Evolutionary conservation across 371 early-diverging fungal species (phyloP).

Genomic region (Mucor piriformis): DNA sequence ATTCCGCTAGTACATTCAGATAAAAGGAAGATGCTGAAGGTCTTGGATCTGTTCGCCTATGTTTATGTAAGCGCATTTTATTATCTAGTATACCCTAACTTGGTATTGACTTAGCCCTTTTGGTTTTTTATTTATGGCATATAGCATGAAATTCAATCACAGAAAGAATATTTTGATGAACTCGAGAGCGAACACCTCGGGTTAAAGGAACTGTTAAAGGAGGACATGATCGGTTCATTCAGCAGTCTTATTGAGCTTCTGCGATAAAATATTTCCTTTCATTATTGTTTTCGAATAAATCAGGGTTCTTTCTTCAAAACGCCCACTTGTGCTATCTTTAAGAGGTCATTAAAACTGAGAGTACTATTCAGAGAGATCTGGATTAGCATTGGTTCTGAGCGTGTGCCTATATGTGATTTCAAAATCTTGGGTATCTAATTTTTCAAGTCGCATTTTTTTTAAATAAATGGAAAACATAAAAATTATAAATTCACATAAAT

Average conservation of each 20-base stretch:
- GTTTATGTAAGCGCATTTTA: conserved; percentile 2
- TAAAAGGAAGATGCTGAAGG: conserved; percentile 8
- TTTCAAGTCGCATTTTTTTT: too few species aligned
- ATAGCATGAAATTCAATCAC: conserved; percentile 2
- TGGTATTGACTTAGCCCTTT: background rate
- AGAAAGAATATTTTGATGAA: conserved; percentile 1
- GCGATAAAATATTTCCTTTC: background rate
- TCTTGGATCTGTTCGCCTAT: background rate
- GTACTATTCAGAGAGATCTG: background rate
- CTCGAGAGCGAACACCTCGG: conserved; percentile 2
- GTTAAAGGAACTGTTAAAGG: background rate
- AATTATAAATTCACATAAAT: too few species aligned
- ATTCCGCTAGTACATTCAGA: background rate
- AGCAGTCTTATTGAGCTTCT: background rate
- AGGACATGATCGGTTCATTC: background rate
- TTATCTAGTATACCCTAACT: conserved; percentile 1
- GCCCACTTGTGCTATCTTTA: background rate
- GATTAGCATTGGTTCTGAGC: background rate
- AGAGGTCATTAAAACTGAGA: background rate
- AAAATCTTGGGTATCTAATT: too few species aligned
- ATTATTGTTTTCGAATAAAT: background rate
- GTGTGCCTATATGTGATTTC: background rate
- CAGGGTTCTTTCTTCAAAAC: background rate
- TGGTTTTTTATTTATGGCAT: background rate
- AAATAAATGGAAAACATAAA: too few species aligned